These are phyloP conservation scores for Dissophora globulifera DNA, from an alignment of 192 early-diverging fungal genomes.

Conservation along the genomic window DNA sequence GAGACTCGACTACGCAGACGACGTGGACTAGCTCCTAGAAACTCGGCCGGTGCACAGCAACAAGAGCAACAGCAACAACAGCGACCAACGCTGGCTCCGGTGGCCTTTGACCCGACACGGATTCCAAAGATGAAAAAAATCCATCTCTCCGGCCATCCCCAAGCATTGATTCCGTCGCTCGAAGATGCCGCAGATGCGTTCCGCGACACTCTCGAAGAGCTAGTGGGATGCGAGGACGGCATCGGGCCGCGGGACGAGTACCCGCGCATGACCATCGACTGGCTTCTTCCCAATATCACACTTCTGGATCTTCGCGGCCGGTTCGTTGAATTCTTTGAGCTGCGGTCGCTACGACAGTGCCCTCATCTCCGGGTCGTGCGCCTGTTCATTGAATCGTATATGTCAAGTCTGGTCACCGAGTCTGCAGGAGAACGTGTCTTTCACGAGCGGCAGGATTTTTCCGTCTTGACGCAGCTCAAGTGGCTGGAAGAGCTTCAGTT, in stretches of 20 bases:
- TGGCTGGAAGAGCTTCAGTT: conserved; percentile 24
- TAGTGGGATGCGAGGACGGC: conserved; percentile 33
- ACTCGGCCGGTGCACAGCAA: not conserved
- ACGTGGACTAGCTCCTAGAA: not conserved
- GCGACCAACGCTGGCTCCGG: not conserved
- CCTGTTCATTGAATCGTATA: conserved; percentile 17
- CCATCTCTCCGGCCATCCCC: conserved; percentile 17
- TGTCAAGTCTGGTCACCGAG: not conserved
- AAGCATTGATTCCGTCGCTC: conserved; percentile 10
- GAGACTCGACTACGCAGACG: conserved; percentile 7
- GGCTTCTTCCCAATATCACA: conserved; percentile 11
- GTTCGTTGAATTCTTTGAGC: conserved; percentile 28
- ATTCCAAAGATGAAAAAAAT: conserved; percentile 2
- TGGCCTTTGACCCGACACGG: not conserved
- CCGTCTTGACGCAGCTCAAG: conserved; percentile 12
- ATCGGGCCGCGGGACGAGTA: conserved; percentile 11
- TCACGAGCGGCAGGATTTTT: conserved; percentile 1
- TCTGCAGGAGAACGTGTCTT: too few species aligned
- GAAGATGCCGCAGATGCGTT: conserved; percentile 40
- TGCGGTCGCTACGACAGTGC: conserved; percentile 7
- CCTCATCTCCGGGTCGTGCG: conserved; percentile 10
- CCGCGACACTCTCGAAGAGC: conserved; percentile 19
- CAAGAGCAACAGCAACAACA: too few species aligned
- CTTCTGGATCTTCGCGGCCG: conserved; percentile 20
- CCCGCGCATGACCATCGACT: conserved; percentile 12